Base-by-base conservation (phyloP, 1,284 basidiomycete genomes). In the Coniferiporia sulphurascens region DNA sequence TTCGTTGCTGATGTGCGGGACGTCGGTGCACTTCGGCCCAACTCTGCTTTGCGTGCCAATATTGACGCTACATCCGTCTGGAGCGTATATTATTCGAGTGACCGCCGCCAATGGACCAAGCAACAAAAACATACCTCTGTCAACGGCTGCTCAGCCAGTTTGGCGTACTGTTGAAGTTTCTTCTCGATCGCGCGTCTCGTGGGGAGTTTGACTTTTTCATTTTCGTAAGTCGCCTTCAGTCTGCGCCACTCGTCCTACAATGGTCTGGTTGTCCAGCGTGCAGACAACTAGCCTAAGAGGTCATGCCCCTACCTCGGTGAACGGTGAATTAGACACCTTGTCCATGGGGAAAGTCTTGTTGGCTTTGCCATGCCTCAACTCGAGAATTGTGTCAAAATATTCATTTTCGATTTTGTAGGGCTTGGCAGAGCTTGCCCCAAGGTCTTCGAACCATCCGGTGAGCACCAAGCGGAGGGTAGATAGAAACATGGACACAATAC, bases 161-260 rank as follows among this genome's bases (percentile, higher is more conserved):
- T 84, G 34, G 72, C 70, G 68, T 93, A 80, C 55, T 87, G 80
- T 0, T 78, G 78, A 2, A 70, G 70, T 70, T 93, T 91, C 68
- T 80, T 83, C 66, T 86, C 82, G 6, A 92, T 66, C 17, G 80
- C 77, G 3, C 81, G 79, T 63, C 84, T 85, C 13, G 84, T 81
- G 0, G 91, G 91, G 3, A 89, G 67, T 61, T 82, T 83, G 38
- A 88, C 71, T 6, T 82, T 78, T 32, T 93, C 89, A 0, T 63
- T 67, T 43, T 78, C 65, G 64, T 77, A 85, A 0, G 75, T 71
- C 62, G 72, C 75, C 12, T 71, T 65, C 35, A 91, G 75, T 9
- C 91, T 80, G 1, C 83, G 79, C 68, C 87, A 93, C 67, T 95
- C 93, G 70, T 78, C 80, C 91, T 95, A 67, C n/a, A 63, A n/a